Base-by-base conservation (phyloP, 2,329 filamentous ascomycete species). In the Cladosporium austrohemisphaericum region DNA sequence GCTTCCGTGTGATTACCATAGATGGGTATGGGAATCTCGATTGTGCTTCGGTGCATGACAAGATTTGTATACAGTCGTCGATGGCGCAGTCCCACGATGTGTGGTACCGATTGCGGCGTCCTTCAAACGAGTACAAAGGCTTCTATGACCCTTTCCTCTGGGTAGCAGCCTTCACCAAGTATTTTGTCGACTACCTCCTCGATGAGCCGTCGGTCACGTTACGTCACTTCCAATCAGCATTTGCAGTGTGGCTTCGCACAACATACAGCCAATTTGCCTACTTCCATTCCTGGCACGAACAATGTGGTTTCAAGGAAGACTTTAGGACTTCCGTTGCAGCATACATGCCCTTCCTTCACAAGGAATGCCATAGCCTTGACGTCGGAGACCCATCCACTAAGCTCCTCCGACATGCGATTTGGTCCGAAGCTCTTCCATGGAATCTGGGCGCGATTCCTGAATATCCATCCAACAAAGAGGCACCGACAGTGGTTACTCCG, bases 141-240 rank as follows among this genome's bases (percentile, higher is more conserved):
- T 90, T 84, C 57, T 77, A 83, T 51, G 41, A 67, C 0, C 75
- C 79, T 0, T 92, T 89, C 53, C 52, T 83, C 0, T 93, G 86
- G 86, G 66, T 91, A 1, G 84, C 81, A 0, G 76, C 85, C 45
- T 69, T 93, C 0, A 75, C 78, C 0, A 92, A 91, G 60, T 81
- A 89, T 57, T 76, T 86, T 19, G 73, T 90, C 1, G 84, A 90
- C 53, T 93, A 78, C 55, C 70, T 86, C 40, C 56, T 65, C 2
- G 50, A 59, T 1, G 44, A 62, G 3, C 47, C 54, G 1, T 57
- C 63, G 5, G 75, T 85, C 1, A 65, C 67, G 0, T 69, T 90
- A 0, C 48, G 68, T 3, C 68, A 81, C 44, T 91, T 93, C 54
- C 69, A 72, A 7, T 50, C 51, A 0, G 58, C 71, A 0, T 93